phyloP scores from a whole-genome alignment of 2,329 filamentous ascomycete species.

The Aureobasidium sp. region DNA sequence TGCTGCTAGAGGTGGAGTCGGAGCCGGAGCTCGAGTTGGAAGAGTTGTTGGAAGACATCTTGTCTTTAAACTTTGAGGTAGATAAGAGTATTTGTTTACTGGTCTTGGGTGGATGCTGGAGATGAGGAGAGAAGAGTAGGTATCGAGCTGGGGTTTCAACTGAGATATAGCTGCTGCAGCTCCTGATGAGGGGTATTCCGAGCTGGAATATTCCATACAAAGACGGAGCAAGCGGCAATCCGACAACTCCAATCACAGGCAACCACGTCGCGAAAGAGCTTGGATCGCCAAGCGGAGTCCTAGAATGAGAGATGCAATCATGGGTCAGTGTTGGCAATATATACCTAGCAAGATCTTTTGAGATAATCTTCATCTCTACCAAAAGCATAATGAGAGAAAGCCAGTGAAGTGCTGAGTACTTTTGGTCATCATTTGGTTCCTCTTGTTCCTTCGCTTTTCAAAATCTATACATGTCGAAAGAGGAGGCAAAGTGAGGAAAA shows the following conservation, averaged over 20 bases:
- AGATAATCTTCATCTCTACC: no score
- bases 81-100: background rate
- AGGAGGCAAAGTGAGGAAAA: background rate
- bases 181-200: background rate
- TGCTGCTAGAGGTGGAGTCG: constrained; percentile 11
- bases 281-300: background rate
- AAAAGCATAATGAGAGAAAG: background rate
- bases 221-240: background rate
- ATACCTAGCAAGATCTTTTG: background rate
- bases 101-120: background rate
- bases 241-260: background rate
- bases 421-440: no score
- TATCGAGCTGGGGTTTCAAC: background rate
- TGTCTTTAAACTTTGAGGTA: background rate
- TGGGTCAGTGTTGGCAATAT: background rate
- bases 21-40: constrained; percentile 13
- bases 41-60: constrained; percentile 6
- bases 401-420: background rate
- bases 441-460: background rate
- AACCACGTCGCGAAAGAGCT: background rate
- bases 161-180: background rate
- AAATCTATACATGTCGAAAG: background rate
- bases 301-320: background rate
- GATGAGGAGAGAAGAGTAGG: background rate
- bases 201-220: background rate